Base-by-base conservation (phyloP, 177 flowering plant species). In the Vitis hybrid region DNA sequence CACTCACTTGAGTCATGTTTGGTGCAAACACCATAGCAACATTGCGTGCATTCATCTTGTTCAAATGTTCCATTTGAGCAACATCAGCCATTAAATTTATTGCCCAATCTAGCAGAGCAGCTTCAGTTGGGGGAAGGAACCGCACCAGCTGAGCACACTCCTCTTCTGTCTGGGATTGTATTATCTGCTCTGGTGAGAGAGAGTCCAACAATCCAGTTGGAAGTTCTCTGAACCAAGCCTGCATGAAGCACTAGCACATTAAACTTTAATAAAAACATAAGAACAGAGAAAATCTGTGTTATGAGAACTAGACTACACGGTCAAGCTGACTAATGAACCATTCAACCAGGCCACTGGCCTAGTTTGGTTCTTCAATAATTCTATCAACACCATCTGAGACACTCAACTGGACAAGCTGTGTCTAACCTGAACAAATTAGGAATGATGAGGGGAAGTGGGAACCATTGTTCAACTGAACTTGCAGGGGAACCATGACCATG, bases 211-310 rank as follows among this genome's bases (percentile, higher is more conserved):
- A 79, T 33, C 96, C 97, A 51, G 65, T 79, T 1, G 98, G 98
- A 1, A 94, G 97, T 75, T 94, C 97, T 77, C 98, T 83, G 71
- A 94, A 94, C 98, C 98, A 94, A 74, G 97, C 95, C 98, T 94
- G 64, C 22, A 73, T 4, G 68, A 71, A 59, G 49, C 14, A 24
- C 8, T 38, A 28, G 44, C 59, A 22, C 61, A 55, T 28, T 3
- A 31, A 28, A 7, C 10, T 22, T 28, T 19, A 12, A 28, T 1
- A 3, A 53, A 54, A 38, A 28, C 31, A 54, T 17, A n/a, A 18
- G 19, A 38, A 38, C 13, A 5, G 3, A 64, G 47, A 3, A 61
- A 24, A 10, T 24, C 10, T 33, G 2, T 24, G 31, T 61, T 14
- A 12, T 62, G 14, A 28, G 31, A 15, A 38, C 47, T 38, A 38